A percentile compares a stretch with the other conserved stretches of the same genome.
Evolutionary conservation across 345 rosid genomes (phyloP).

Genomic region (Reutealis trisperma): DNA sequence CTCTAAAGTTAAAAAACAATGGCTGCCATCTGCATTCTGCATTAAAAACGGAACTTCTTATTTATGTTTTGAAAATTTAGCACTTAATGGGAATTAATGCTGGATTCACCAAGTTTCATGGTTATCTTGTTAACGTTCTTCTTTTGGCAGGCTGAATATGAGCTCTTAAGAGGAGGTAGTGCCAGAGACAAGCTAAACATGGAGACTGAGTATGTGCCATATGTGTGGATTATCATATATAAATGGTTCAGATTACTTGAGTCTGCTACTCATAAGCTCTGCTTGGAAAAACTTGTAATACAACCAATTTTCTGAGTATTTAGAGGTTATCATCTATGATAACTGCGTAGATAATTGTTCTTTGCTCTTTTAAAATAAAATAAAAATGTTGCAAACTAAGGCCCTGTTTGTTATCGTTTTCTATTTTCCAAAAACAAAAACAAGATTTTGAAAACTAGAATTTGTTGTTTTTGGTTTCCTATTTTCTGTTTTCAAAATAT

Average conservation of each 20-base stretch:
- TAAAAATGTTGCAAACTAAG: not conserved
- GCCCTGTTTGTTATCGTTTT: too few species aligned
- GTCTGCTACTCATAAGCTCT: not conserved
- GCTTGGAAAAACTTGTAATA: not conserved
- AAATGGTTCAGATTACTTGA: not conserved
- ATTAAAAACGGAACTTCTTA: not conserved
- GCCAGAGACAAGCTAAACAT: slow-evolving; percentile 71
- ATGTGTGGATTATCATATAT: slow-evolving; percentile 20
- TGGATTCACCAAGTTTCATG: slow-evolving; percentile 3
- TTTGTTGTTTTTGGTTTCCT: too few species aligned
- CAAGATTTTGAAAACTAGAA: too few species aligned
- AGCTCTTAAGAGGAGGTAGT: slow-evolving; percentile 63
- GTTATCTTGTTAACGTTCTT: slow-evolving; percentile 13
- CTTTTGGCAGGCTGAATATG: slow-evolving; percentile 70
- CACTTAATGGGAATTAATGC: too few species aligned
- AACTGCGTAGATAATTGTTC: not conserved
- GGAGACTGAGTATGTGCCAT: slow-evolving; percentile 73
- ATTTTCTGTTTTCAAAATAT: too few species aligned
- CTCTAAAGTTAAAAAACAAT: not conserved
- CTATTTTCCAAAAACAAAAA: too few species aligned
- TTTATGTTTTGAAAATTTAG: not conserved
- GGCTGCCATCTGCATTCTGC: too few species aligned
- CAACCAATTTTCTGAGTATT: not conserved
- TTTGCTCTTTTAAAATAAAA: not conserved
- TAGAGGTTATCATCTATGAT: not conserved